Evolutionary conservation across 257 asterid genomes (phyloP).

Genomic region (Nicotiana noctiflora): DNA sequence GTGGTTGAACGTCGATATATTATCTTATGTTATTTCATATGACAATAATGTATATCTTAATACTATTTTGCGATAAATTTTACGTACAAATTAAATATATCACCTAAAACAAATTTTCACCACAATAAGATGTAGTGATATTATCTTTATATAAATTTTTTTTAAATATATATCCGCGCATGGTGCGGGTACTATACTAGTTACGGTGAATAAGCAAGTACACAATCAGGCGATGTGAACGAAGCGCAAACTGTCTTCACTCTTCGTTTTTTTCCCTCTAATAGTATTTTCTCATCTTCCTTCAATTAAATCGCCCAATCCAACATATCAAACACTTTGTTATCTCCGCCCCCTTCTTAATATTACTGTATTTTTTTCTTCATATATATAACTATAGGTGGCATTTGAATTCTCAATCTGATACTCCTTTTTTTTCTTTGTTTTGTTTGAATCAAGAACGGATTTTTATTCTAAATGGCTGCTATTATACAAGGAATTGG

Average conservation of each 20-base stretch:
- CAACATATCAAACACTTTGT: not conserved
- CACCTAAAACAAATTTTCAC: too few relatives aligned
- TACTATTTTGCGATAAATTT: too few relatives aligned
- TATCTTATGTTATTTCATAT: too few relatives aligned
- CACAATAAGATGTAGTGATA: too few relatives aligned
- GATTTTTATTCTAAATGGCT: conserved; percentile 27
- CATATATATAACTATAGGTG: not conserved
- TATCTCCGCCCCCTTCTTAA: not conserved
- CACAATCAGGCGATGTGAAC: not conserved
- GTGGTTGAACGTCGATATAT: too few relatives aligned
- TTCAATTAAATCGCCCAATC: not conserved
- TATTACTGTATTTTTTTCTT: too few relatives aligned
- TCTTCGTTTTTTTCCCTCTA: too few relatives aligned
- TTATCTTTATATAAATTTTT: too few relatives aligned
- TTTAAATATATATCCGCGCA: too few relatives aligned
- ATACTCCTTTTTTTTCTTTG: not conserved
- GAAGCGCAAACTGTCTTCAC: not conserved
- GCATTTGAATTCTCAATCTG: not conserved
- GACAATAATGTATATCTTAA: too few relatives aligned
- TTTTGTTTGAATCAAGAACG: not conserved
- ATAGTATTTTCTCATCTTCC: not conserved
- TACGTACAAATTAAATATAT: too few relatives aligned
- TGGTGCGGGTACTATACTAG: too few relatives aligned
- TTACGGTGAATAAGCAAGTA: not conserved
- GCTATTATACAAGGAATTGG: conserved; percentile 40